Conservation (phyloP, 345 rosid species). For the Acer campestre region DNA sequence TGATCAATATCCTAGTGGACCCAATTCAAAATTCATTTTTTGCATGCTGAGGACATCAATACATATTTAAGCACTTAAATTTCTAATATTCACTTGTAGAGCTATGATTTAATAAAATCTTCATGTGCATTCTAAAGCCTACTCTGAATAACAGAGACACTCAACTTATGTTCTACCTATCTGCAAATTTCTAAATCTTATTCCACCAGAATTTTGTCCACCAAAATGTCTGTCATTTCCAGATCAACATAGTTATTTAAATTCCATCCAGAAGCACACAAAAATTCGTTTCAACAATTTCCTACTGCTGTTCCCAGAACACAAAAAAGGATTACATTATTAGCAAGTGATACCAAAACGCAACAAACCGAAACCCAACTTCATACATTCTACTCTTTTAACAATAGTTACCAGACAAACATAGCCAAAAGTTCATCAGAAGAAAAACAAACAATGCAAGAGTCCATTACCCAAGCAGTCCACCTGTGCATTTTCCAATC, state of each 20-base stretch:
- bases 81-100: neutral
- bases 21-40: neutral
- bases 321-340: neutral
- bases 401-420: neutral
- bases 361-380: neutral
- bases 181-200: neutral
- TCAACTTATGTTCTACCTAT: neutral
- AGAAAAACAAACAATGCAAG: neutral
- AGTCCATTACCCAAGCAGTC: neutral
- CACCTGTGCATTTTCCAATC: neutral
- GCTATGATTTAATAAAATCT: neutral
- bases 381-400: neutral
- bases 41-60: neutral
- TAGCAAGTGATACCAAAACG: neutral
- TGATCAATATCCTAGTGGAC: neutral
- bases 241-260: neutral
- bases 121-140: neutral
- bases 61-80: neutral
- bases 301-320: neutral
- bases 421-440: neutral
- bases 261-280: neutral
- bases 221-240: neutral
- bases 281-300: neutral
- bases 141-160: neutral
- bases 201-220: neutral